Evolutionary conservation across 148 eudicot genomes (phyloP), one percentile per base, ranked within the genome.

Genomic region (Spergularia bocconei): DNA sequence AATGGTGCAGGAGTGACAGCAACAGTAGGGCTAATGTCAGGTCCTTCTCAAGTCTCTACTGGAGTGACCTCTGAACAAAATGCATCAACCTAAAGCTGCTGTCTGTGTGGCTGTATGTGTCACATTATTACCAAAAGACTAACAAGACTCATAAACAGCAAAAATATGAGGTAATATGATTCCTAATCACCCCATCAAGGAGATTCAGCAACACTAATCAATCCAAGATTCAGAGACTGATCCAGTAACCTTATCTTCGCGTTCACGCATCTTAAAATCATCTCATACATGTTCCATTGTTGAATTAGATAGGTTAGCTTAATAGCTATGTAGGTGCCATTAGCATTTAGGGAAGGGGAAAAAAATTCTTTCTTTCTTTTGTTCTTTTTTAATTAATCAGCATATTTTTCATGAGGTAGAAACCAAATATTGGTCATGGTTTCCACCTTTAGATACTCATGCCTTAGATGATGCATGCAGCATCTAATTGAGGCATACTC

Each of bases 381-480:
- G 74, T 73, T 57, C 25, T 44, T 47, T 51, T 52, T 36, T 44
- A 5, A 8, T 69, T 23, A 20, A 38, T 63, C 2, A 17, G 69
- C 67, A 63, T 74, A 73, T 79, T 75, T 75, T 64, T 51, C 63
- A 65, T 68, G 69, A 69, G 84, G 84, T 82, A 14, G 77, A 69
- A 79, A 82, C 76, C 85, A 79, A 70, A 76, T 64, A 79, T 83
- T 83, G 85, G 79, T 29, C 68, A 77, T 73, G 84, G 76, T 75
- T 63, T 79, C 77, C 59, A 19, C 64, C 83, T 79, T 79, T 79
- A 64, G 75, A 66, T 79, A 69, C 79, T 68, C 60, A 17, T 75
- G 70, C 67, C 69, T 66, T 25, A 73, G 44, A 55, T 60, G 80
- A 70, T 79, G 86, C 88, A 86, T 68, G 71, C 52, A 86, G 87